Evolutionary conservation across 2,329 filamentous ascomycete genomes (phyloP).

Genomic region (Lachnellula subtilissima): DNA sequence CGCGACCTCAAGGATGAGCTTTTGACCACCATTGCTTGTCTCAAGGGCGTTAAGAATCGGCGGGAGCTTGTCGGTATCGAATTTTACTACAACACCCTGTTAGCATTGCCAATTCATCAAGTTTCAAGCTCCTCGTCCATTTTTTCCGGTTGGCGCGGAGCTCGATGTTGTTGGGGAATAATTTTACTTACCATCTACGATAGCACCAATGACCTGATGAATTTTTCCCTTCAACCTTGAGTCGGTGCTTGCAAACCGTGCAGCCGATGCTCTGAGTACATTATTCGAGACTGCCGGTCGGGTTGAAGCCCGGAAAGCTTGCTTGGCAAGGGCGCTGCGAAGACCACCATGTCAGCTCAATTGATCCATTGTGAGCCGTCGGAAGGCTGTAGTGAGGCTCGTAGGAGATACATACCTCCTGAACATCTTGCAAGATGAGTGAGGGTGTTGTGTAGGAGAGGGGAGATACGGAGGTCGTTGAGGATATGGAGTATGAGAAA

Average conservation of each 20-base stretch:
- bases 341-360: conserved; percentile 43
- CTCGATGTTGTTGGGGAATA: conserved; percentile 25
- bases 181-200: conserved; percentile 83
- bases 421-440: conserved; percentile 73
- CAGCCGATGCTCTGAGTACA: conserved; percentile 48
- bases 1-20: conserved; percentile 92
- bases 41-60: conserved; percentile 95
- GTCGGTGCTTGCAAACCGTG: conserved; percentile 49
- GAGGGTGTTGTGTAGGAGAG: conserved; percentile 58
- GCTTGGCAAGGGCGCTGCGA: conserved; percentile 52
- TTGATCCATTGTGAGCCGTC: conserved; percentile 32
- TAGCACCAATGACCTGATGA: conserved; percentile 92
- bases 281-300: conserved; percentile 50
- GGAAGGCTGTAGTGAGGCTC: conserved; percentile 18
- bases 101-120: conserved; percentile 23
- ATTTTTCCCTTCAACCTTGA: conserved; percentile 59
- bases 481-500: conserved; percentile 27
- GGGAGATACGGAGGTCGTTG: conserved; percentile 47
- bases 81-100: conserved; percentile 70
- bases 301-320: conserved; percentile 56
- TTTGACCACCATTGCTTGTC: conserved; percentile 86
- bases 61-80: conserved; percentile 88
- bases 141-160: conserved; percentile 17
- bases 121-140: conserved; percentile 13
- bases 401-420: conserved; percentile 61